Conservation (phyloP, 495 filamentous ascomycete species). For the Penicillium chermesinum region DNA sequence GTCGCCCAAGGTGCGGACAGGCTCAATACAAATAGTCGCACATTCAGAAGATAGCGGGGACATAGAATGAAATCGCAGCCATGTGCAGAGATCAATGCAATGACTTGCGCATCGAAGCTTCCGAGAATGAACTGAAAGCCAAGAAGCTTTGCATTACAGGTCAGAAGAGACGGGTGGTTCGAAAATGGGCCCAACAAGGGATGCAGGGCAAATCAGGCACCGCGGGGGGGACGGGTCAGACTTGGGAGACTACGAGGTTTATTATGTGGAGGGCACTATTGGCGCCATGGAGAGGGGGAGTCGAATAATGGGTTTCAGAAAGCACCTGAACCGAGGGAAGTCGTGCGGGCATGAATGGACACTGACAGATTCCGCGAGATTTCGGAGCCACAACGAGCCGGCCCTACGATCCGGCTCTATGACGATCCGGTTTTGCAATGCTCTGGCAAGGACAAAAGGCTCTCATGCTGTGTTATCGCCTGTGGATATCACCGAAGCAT, state of each 20-base stretch:
- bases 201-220: slow-evolving; percentile 3
- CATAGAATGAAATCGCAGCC: neutral
- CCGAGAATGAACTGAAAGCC: neutral
- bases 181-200: slow-evolving; percentile 11
- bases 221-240: neutral
- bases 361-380: neutral
- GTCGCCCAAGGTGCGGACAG: neutral
- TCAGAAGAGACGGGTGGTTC: slow-evolving; percentile 5
- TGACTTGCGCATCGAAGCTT: neutral
- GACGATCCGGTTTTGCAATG: neutral
- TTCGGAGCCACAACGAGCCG: no score
- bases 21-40: neutral
- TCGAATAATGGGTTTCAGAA: neutral
- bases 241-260: neutral
- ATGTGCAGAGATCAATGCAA: neutral
- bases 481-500: slow-evolving; percentile 11
- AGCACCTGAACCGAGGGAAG: no score
- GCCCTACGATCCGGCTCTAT: neutral
- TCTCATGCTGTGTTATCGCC: slow-evolving; percentile 1
- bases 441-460: neutral
- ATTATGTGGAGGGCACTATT: neutral
- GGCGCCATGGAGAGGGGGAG: neutral
- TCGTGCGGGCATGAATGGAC: neutral
- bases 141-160: slow-evolving; percentile 12
- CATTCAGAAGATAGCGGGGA: neutral